A percentile compares a stretch with the other conserved stretches of the same genome.
phyloP scores from a whole-genome alignment of 2,329 filamentous ascomycete species.

The Kalmusia sp. region DNA sequence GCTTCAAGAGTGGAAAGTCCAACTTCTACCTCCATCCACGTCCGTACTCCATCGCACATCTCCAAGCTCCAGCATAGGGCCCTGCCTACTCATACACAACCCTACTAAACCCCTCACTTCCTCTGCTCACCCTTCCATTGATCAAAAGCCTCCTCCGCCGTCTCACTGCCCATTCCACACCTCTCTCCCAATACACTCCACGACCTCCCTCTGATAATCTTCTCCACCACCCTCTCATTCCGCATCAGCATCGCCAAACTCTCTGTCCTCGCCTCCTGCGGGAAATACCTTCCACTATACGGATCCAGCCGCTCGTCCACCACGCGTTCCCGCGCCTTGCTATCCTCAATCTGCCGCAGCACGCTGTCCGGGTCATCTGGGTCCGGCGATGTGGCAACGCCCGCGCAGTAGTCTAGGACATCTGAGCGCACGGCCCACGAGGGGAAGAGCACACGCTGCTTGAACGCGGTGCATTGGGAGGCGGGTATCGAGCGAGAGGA shows the following conservation, averaged over 20 bases:
- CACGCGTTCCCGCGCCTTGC: conserved; percentile 72
- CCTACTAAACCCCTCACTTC: conserved; percentile 14
- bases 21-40: background rate
- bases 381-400: conserved; percentile 86
- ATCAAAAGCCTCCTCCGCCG: conserved; percentile 48
- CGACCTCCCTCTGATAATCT: conserved; percentile 79
- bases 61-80: background rate
- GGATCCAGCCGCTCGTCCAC: conserved; percentile 92
- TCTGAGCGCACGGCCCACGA: conserved; percentile 85
- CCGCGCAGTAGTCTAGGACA: conserved; percentile 86
- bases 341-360: conserved; percentile 72
- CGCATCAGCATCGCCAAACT: conserved; percentile 74
- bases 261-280: conserved; percentile 80
- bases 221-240: conserved; percentile 78
- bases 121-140: conserved; percentile 36
- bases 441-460: conserved; percentile 80
- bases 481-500: conserved; percentile 63
- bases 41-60: background rate
- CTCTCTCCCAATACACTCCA: conserved; percentile 81
- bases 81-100: conserved; percentile 7
- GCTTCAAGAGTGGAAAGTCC: conserved; percentile 2
- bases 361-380: conserved; percentile 83
- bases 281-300: conserved; percentile 85
- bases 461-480: conserved; percentile 73
- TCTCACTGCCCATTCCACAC: conserved; percentile 65